These are phyloP conservation scores for Barnettozyma sucrosica DNA, from an alignment of 805 yeast species.

Conservation along the genomic window DNA sequence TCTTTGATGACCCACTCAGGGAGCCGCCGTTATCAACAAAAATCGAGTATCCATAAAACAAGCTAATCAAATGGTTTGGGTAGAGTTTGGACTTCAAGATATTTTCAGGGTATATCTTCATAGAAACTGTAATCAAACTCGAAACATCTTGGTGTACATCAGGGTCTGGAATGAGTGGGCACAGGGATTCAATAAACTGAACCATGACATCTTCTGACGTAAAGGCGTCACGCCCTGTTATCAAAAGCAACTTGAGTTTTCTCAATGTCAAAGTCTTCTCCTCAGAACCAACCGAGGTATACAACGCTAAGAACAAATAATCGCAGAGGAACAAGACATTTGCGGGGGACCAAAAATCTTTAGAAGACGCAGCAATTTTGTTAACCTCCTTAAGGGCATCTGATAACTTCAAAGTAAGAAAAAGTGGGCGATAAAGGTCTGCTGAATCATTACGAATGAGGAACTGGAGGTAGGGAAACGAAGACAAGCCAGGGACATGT, in stretches of 20 bases:
- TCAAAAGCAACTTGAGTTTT: slow-evolving; percentile 33
- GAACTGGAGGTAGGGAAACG: not conserved
- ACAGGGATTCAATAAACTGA: slow-evolving; percentile 15
- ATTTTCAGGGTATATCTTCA: slow-evolving; percentile 11
- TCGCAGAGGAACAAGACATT: slow-evolving; percentile 34
- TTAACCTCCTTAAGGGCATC: slow-evolving; percentile 16
- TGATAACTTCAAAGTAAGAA: slow-evolving; percentile 11
- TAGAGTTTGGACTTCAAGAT: slow-evolving; percentile 4
- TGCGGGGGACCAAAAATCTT: slow-evolving; percentile 32
- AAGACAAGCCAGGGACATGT: slow-evolving; percentile 11
- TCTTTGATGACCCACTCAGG: not conserved
- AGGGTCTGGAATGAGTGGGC: slow-evolving; percentile 15
- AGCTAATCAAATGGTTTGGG: slow-evolving; percentile 18
- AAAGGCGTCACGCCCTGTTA: slow-evolving; percentile 23
- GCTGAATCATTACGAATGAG: slow-evolving; percentile 7
- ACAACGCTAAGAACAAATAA: slow-evolving; percentile 27
- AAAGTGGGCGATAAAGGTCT: slow-evolving; percentile 6
- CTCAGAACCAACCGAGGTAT: slow-evolving; percentile 18
- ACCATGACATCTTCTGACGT: slow-evolving; percentile 16
- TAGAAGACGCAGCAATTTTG: slow-evolving; percentile 1
- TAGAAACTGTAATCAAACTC: slow-evolving; percentile 20
- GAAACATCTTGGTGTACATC: slow-evolving; percentile 25
- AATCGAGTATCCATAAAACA: slow-evolving; percentile 15
- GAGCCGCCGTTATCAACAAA: slow-evolving; percentile 1
- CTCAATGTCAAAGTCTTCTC: slow-evolving; percentile 28